Conservation (phyloP, 176 grass and related monocot genomes). For the Tillandsia fasciculata region DNA sequence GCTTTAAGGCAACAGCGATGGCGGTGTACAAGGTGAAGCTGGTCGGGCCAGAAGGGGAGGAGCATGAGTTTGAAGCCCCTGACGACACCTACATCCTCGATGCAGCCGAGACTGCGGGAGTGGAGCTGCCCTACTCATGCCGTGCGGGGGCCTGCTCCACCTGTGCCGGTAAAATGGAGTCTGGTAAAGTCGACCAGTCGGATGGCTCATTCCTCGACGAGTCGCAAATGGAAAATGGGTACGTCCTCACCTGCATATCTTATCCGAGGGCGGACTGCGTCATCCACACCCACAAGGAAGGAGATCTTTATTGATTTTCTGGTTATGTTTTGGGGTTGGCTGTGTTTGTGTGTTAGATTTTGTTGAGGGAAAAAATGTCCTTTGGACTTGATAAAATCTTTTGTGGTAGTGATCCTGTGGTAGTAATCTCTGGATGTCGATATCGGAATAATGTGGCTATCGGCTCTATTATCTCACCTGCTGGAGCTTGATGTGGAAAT, state of each 20-base stretch:
- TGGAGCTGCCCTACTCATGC: conserved; percentile 51
- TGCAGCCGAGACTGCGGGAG: conserved; percentile 37
- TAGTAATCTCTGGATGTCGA: neutral
- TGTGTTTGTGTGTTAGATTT: neutral
- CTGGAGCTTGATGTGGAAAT: neutral
- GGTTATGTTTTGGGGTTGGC: neutral
- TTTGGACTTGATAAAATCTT: neutral
- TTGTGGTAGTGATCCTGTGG: neutral
- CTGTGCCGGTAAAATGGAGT: conserved; percentile 39
- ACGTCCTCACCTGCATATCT: conserved; percentile 49
- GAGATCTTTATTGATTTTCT: conserved; percentile 32
- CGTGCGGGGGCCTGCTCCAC: conserved; percentile 49
- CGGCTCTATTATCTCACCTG: neutral
- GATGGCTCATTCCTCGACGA: conserved; percentile 57
- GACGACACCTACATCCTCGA: conserved; percentile 63
- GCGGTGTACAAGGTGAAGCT: conserved; percentile 52
- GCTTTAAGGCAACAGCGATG: conserved; percentile 16
- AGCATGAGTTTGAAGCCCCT: conserved; percentile 53
- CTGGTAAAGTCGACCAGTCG: conserved; percentile 40
- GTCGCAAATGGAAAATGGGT: conserved; percentile 33
- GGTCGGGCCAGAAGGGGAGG: conserved; percentile 22
- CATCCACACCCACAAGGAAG: conserved; percentile 57
- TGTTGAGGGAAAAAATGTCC: neutral
- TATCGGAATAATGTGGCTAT: neutral
- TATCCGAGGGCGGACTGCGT: conserved; percentile 47